A percentile compares a stretch with the other conserved stretches of the same genome.
Conservation (phyloP, 164 flowering plant genomes). For the Cinnamomum micranthum region DNA sequence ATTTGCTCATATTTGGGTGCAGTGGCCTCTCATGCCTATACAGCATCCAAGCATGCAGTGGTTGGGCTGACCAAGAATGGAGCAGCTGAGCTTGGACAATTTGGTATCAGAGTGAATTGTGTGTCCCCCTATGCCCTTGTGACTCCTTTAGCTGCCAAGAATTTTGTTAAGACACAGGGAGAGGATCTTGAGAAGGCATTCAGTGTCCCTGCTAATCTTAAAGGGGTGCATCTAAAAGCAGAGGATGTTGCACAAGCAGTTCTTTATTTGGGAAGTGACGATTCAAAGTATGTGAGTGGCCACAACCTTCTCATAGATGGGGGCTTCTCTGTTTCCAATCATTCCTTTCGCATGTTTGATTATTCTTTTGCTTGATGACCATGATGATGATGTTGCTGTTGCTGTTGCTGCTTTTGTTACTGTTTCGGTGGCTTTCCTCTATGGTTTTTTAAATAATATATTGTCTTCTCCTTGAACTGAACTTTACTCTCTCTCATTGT, state of each 20-base stretch:
- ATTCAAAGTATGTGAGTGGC: constrained; percentile 1
- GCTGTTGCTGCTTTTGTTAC: too few species aligned
- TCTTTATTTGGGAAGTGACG: neutral
- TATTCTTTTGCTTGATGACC: neutral
- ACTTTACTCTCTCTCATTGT: too few species aligned
- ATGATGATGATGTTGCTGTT: too few species aligned
- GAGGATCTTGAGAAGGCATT: neutral
- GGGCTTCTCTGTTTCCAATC: neutral
- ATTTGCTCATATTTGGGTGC: neutral
- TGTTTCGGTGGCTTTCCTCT: too few species aligned
- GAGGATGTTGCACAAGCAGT: neutral
- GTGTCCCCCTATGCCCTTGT: neutral
- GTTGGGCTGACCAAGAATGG: constrained; percentile 30
- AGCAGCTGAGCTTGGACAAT: constrained; percentile 32
- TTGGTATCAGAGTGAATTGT: constrained; percentile 27
- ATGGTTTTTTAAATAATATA: too few species aligned
- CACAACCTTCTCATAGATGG: neutral
- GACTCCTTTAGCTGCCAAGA: too few species aligned
- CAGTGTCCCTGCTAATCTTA: neutral
- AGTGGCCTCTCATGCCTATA: constrained; percentile 20
- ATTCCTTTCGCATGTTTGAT: neutral
- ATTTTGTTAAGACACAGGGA: neutral
- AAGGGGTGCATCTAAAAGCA: neutral
- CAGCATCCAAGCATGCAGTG: constrained; percentile 37
- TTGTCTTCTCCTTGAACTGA: too few species aligned